Evolutionary conservation across 345 rosid species (phyloP).

Genomic region (Acer campestre): DNA sequence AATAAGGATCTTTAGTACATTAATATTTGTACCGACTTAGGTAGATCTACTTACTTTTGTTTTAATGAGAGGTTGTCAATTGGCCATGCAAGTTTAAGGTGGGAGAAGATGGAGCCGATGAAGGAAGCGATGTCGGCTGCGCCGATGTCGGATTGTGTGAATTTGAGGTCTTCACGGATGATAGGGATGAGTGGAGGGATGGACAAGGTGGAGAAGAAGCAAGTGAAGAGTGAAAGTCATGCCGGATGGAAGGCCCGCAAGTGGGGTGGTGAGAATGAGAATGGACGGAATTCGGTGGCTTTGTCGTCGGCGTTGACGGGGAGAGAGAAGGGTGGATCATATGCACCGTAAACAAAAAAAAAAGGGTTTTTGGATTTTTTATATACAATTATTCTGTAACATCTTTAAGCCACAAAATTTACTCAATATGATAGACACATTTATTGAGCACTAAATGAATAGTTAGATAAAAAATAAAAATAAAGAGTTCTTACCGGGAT

Average conservation of each 20-base stretch:
- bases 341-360: too few relatives aligned
- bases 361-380: too few relatives aligned
- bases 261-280: slow-evolving; percentile 64
- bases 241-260: slow-evolving; percentile 79
- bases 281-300: slow-evolving; percentile 62
- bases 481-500: too few relatives aligned
- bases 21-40: too few relatives aligned
- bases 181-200: slow-evolving; percentile 80
- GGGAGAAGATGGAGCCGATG: slow-evolving; percentile 78
- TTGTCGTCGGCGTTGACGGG: slow-evolving; percentile 52
- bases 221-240: slow-evolving; percentile 82
- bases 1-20: too few relatives aligned
- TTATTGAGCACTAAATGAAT: too few relatives aligned
- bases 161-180: slow-evolving; percentile 60
- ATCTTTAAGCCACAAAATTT: too few relatives aligned
- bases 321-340: slow-evolving; percentile 16
- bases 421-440: too few relatives aligned
- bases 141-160: slow-evolving; percentile 52
- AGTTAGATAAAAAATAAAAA: too few relatives aligned
- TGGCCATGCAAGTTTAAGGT: slow-evolving; percentile 26
- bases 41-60: too few relatives aligned
- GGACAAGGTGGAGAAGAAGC: slow-evolving; percentile 89
- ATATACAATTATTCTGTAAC: too few relatives aligned
- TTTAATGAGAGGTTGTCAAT: too few relatives aligned
- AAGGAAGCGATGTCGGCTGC: slow-evolving; percentile 75